Conservation (phyloP, 2,329 filamentous ascomycete species). For the Pyrenochaeta sp. region DNA sequence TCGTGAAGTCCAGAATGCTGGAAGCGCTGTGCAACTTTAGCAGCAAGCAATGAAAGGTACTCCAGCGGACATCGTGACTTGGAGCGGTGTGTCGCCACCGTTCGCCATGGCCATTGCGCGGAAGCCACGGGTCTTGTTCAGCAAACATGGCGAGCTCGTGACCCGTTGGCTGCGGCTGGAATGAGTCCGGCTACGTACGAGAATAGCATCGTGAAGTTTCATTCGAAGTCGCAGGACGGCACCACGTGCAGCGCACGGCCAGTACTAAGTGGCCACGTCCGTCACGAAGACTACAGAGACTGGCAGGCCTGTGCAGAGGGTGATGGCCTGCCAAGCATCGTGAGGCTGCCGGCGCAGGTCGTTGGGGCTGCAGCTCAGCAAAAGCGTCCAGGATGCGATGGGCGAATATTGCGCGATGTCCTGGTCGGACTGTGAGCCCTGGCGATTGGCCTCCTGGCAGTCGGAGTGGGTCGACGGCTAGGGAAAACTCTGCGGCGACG, state of each 20-base stretch:
- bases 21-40: constrained; percentile 13
- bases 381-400: no score
- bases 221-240: no score
- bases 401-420: constrained; percentile 25
- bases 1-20: constrained; percentile 18
- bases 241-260: constrained; percentile 39
- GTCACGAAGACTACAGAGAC: constrained; percentile 17
- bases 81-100: constrained; percentile 33
- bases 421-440: no score
- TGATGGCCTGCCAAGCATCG: constrained; percentile 39
- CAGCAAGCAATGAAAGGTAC: constrained; percentile 3
- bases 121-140: constrained; percentile 15
- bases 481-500: constrained; percentile 31
- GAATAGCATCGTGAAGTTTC: constrained; percentile 13
- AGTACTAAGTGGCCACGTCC: constrained; percentile 37
- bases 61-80: constrained; percentile 31
- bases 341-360: constrained; percentile 26
- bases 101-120: constrained; percentile 10
- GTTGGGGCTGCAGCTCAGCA: constrained; percentile 2
- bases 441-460: no score
- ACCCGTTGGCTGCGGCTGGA: constrained; percentile 8
- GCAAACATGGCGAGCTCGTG: constrained; percentile 23
- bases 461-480: constrained; percentile 6
- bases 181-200: constrained; percentile 12
- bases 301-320: no score